Conservation (phyloP, 768 basidiomycete genomes). For the Macrolepiota fuliginosa region DNA sequence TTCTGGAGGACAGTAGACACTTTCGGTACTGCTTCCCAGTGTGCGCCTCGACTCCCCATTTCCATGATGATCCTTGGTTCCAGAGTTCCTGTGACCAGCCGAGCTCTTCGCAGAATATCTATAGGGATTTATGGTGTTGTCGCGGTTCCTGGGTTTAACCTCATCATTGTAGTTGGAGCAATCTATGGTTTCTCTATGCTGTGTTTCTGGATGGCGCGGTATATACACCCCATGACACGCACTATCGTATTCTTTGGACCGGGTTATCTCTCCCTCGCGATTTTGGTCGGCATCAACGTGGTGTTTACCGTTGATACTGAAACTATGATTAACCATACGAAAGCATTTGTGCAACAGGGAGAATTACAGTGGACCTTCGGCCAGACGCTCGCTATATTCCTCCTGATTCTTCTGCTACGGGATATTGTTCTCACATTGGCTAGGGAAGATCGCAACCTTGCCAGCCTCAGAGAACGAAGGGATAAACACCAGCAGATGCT, state of each 20-base stretch:
- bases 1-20: constrained; percentile 10
- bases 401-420: constrained; percentile 10
- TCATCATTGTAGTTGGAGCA: neutral
- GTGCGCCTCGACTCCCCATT: neutral
- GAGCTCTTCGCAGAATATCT: constrained; percentile 1
- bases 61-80: constrained; percentile 3
- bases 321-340: constrained; percentile 1
- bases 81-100: neutral
- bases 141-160: constrained; percentile 1
- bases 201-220: too few species aligned
- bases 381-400: constrained; percentile 5
- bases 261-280: neutral
- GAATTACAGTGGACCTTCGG: constrained; percentile 11
- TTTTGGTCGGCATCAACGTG: constrained; percentile 8
- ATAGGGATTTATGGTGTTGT: constrained; percentile 1
- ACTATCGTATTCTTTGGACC: neutral
- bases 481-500: too few species aligned
- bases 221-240: neutral
- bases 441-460: too few species aligned
- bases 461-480: too few species aligned
- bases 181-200: neutral
- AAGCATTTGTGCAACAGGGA: neutral
- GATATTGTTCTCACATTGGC: too few species aligned
- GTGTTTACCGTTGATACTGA: constrained; percentile 9
- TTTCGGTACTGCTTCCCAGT: neutral